A percentile compares a stretch with the other conserved stretches of the same genome.
phyloP scores from a whole-genome alignment of 2,329 filamentous ascomycete genomes.

The Epichloe sylvatica region DNA sequence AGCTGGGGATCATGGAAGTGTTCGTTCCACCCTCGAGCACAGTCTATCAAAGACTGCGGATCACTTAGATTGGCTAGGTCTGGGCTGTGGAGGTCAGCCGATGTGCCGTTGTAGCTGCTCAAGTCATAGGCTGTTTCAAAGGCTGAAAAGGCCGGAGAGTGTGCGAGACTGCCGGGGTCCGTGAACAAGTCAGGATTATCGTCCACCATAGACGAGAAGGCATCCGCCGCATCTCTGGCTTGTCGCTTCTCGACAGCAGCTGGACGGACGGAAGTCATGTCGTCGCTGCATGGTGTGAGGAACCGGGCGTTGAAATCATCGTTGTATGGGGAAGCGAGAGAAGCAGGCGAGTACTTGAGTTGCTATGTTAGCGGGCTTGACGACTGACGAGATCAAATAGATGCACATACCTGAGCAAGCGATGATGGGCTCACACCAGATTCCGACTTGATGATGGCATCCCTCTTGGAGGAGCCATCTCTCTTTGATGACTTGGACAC shows the following conservation, averaged over 20 bases:
- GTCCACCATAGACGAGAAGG: slow-evolving; percentile 9
- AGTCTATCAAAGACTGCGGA: slow-evolving; percentile 15
- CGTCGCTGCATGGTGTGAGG: slow-evolving; percentile 42
- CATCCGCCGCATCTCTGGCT: slow-evolving; percentile 1
- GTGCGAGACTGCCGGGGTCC: slow-evolving; percentile 15
- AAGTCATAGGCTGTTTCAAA: slow-evolving; percentile 29
- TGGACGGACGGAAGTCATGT: slow-evolving; percentile 22
- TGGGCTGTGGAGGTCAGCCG: slow-evolving; percentile 17
- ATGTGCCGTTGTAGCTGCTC: slow-evolving; percentile 20
- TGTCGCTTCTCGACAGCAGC: slow-evolving; percentile 15
- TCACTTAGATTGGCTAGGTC: slow-evolving; percentile 12
- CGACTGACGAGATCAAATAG: neutral
- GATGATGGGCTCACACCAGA: slow-evolving; percentile 16
- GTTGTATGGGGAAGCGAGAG: slow-evolving; percentile 24
- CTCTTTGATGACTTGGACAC: slow-evolving; percentile 32
- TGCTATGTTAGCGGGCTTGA: neutral
- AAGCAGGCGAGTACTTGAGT: slow-evolving; percentile 23
- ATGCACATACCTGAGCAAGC: slow-evolving; percentile 15
- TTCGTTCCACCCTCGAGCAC: slow-evolving; percentile 18
- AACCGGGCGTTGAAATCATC: slow-evolving; percentile 27
- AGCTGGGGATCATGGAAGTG: slow-evolving; percentile 15
- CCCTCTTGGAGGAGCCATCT: slow-evolving; percentile 18
- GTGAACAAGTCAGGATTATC: slow-evolving; percentile 16
- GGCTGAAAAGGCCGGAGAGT: slow-evolving; percentile 24
- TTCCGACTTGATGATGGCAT: slow-evolving; percentile 28